These are phyloP conservation scores for Trichoderma pleuroti DNA, from an alignment of 2,329 filamentous ascomycete genomes.

Conservation along the genomic window DNA sequence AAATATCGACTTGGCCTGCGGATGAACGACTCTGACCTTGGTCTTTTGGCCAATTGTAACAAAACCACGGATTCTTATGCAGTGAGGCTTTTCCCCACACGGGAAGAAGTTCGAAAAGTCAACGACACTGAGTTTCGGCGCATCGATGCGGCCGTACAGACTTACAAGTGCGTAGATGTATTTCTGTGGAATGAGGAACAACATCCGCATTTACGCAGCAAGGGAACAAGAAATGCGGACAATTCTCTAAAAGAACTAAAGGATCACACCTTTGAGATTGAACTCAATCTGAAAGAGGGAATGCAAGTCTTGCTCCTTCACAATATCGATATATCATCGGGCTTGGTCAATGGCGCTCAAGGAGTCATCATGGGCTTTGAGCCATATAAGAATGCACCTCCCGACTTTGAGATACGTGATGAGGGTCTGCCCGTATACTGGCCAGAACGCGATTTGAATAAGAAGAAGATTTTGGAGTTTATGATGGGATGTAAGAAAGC, in stretches of 20 bases:
- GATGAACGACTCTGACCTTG: not conserved
- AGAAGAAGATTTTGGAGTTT: constrained; percentile 20
- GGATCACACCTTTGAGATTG: constrained; percentile 19
- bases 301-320: constrained; percentile 27
- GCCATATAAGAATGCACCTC: not conserved
- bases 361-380: constrained; percentile 27
- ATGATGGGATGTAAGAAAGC: not conserved
- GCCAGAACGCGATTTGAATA: not conserved
- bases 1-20: not conserved
- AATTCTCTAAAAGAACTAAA: constrained; percentile 15
- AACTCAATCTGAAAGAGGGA: constrained; percentile 17
- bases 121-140: not conserved
- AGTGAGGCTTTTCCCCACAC: not conserved
- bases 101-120: constrained; percentile 34
- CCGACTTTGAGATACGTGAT: not conserved
- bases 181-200: not conserved
- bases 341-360: constrained; percentile 28
- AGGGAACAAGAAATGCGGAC: not conserved
- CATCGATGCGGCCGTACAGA: not conserved
- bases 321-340: constrained; percentile 21
- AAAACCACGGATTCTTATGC: not conserved
- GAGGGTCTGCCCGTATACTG: not conserved
- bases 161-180: not conserved
- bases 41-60: not conserved
- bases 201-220: not conserved